These are phyloP conservation scores for Lasiosphaeriaceae sp. DNA, from an alignment of 495 filamentous ascomycete genomes.

Conservation along the genomic window DNA sequence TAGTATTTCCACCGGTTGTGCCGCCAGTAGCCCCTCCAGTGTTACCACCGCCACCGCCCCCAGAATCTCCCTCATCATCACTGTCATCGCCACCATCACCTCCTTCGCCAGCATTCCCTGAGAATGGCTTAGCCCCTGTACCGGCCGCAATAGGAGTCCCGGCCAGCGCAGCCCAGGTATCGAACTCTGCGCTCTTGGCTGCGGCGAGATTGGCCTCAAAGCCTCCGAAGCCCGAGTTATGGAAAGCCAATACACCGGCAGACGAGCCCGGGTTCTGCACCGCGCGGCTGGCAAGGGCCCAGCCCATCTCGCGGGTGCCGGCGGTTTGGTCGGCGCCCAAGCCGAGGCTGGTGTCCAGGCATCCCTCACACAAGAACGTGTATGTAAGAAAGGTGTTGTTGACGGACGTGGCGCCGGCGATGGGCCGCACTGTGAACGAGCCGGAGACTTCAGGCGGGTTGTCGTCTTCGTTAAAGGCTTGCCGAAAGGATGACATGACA, in stretches of 20 bases:
- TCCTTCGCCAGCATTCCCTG: constrained; percentile 4
- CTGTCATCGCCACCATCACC: constrained; percentile 8
- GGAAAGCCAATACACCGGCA: constrained; percentile 20
- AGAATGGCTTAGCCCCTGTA: constrained; percentile 2
- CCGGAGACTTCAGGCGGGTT: constrained; percentile 19
- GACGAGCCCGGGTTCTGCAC: constrained; percentile 9
- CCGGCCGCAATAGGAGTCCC: background rate
- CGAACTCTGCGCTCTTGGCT: constrained; percentile 26
- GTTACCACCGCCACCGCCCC: background rate
- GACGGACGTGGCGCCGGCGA: constrained; percentile 9
- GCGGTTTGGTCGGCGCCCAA: constrained; percentile 9
- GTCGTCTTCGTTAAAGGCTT: constrained; percentile 24
- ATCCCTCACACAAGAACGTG: constrained; percentile 24
- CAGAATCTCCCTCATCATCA: constrained; percentile 3
- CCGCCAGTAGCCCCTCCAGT: background rate
- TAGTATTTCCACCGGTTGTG: background rate
- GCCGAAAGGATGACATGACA: constrained; percentile 18
- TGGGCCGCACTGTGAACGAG: constrained; percentile 14
- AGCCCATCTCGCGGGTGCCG: constrained; percentile 16
- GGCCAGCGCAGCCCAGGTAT: constrained; percentile 26
- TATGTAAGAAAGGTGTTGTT: constrained; percentile 18
- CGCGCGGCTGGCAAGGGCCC: constrained; percentile 15
- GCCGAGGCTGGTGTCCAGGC: constrained; percentile 12
- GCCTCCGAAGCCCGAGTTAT: constrained; percentile 33
- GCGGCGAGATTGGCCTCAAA: constrained; percentile 27